Conservation (phyloP, 2,329 filamentous ascomycete species). For the Colletotrichum abscissum region DNA sequence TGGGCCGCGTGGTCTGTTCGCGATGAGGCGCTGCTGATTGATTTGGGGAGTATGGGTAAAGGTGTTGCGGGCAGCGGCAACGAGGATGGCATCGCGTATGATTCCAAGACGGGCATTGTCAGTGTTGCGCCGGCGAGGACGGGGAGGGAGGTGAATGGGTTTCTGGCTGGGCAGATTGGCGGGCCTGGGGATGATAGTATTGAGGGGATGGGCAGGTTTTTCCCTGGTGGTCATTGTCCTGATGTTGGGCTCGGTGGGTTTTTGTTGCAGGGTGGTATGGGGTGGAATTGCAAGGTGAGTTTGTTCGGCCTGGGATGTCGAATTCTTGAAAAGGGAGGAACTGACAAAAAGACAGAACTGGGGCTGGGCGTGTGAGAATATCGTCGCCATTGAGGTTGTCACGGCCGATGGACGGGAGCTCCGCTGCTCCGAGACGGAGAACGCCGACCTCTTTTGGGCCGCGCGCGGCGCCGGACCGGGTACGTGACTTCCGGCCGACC, state of each 20-base stretch:
- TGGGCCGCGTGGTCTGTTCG: constrained; percentile 62
- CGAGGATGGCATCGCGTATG: constrained; percentile 48
- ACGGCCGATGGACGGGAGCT: constrained; percentile 56
- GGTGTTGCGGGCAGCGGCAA: constrained; percentile 26
- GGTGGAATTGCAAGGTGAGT: constrained; percentile 65
- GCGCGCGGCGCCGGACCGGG: constrained; percentile 63
- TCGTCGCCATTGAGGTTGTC: constrained; percentile 58
- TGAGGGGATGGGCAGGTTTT: constrained; percentile 52
- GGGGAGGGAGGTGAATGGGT: constrained; percentile 53
- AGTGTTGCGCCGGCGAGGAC: constrained; percentile 60
- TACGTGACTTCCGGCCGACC: constrained; percentile 31
- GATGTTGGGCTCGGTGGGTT: constrained; percentile 69
- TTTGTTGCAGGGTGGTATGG: constrained; percentile 67
- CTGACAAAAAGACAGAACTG: constrained; percentile 52
- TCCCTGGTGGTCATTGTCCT: constrained; percentile 65
- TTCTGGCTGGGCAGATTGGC: constrained; percentile 43
- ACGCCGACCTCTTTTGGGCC: constrained; percentile 69
- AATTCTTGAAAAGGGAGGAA: neutral
- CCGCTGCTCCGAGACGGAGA: constrained; percentile 54
- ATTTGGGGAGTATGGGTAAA: constrained; percentile 40
- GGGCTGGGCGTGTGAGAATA: constrained; percentile 67
- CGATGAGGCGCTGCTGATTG: constrained; percentile 55
- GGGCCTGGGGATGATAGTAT: constrained; percentile 16
- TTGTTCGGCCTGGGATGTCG: too few species aligned
- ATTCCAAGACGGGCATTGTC: constrained; percentile 50